These are phyloP conservation scores for Candida krabiensis DNA, from an alignment of 805 yeast species.

Conservation along the genomic window DNA sequence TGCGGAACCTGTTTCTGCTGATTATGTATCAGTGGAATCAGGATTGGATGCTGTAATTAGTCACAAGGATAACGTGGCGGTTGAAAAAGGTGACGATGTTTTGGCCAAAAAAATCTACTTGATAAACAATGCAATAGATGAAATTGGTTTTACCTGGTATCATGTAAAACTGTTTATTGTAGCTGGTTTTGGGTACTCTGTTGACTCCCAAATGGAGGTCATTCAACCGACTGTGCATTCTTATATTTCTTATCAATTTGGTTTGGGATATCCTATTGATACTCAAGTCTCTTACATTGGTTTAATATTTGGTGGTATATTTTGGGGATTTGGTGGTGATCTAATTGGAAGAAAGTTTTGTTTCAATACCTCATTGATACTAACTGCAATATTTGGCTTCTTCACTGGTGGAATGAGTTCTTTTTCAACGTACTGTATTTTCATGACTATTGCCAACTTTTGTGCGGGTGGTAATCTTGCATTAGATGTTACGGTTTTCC, in stretches of 20 bases:
- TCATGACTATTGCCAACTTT: conserved; percentile 40
- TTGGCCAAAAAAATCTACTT: conserved; percentile 38
- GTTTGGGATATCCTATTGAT: conserved; percentile 37
- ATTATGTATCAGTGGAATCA: conserved; percentile 12
- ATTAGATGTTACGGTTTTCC: conserved; percentile 46
- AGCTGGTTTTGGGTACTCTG: conserved; percentile 51
- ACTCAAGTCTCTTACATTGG: conserved; percentile 47
- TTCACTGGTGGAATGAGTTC: conserved; percentile 48
- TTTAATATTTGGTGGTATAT: conserved; percentile 46
- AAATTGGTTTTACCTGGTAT: conserved; percentile 54
- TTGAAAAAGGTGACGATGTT: conserved; percentile 34
- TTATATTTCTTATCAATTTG: conserved; percentile 43
- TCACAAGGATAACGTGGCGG: conserved; percentile 16
- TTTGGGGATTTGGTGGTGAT: conserved; percentile 57
- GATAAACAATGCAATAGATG: conserved; percentile 49
- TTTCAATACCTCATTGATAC: conserved; percentile 44
- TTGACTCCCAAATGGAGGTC: conserved; percentile 44
- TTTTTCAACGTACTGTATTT: conserved; percentile 45
- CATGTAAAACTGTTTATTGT: conserved; percentile 45
- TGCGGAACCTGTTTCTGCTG: no score
- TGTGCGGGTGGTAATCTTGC: conserved; percentile 56
- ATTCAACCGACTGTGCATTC: conserved; percentile 43
- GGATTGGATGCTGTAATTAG: conserved; percentile 11
- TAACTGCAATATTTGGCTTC: conserved; percentile 47
- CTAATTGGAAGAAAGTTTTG: conserved; percentile 51